These are phyloP conservation scores for Myxozyma neotropica DNA, from an alignment of 805 yeast genomes.

Conservation along the genomic window DNA sequence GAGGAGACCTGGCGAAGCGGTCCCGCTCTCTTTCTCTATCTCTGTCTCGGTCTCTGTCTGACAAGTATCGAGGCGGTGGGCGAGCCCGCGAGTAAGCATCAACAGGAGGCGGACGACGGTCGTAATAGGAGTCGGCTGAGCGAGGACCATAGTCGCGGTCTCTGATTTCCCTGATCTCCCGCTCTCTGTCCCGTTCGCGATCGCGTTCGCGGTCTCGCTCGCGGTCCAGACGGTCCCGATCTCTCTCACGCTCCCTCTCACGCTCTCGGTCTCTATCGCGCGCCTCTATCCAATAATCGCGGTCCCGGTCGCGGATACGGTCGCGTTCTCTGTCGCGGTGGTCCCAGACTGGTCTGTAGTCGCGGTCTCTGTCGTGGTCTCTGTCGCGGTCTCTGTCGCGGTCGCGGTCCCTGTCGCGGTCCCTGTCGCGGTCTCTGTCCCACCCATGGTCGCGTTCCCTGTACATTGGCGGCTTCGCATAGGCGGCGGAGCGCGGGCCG, in stretches of 20 bases:
- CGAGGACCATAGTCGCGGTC: too few relatives aligned
- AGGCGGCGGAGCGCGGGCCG: conserved; percentile 6
- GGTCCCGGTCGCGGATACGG: not conserved
- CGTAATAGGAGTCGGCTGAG: not conserved
- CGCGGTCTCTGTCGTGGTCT: conserved; percentile 7
- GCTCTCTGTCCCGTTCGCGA: conserved; percentile 13
- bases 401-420: conserved; percentile 18
- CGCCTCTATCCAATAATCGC: conserved; percentile 1
- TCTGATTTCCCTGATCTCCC: too few relatives aligned
- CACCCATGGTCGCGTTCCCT: conserved; percentile 20
- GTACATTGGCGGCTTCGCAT: too few relatives aligned
- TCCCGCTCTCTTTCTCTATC: too few relatives aligned
- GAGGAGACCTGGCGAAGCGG: too few relatives aligned
- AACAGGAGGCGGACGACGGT: not conserved
- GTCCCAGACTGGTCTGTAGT: not conserved
- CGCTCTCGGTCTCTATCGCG: conserved; percentile 25
- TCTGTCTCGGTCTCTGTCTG: too few relatives aligned
- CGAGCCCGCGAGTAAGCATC: too few relatives aligned
- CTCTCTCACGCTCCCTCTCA: conserved; percentile 15
- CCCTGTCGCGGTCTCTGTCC: conserved; percentile 26
- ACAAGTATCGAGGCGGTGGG: too few relatives aligned
- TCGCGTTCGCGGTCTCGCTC: conserved; percentile 26
- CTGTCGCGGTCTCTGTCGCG: not conserved
- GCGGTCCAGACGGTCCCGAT: conserved; percentile 3
- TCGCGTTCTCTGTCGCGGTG: conserved; percentile 21